phyloP scores from a whole-genome alignment of 2,329 filamentous ascomycete species.

The Penicillium aurantiogriseum region DNA sequence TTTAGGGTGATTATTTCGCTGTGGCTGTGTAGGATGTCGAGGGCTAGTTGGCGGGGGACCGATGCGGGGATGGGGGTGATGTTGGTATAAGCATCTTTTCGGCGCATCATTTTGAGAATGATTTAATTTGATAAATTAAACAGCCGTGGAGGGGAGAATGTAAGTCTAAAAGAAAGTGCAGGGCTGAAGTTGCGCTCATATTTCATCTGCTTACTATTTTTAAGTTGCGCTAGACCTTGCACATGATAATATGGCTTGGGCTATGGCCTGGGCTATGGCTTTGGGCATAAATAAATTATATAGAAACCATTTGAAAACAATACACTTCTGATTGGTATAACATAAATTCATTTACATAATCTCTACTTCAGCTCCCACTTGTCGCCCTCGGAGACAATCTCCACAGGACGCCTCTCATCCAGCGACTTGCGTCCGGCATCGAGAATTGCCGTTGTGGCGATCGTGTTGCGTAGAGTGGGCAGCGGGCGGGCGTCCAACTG shows the following conservation, averaged over 20 bases:
- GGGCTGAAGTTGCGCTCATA: neutral
- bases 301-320: neutral
- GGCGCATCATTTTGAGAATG: slow-evolving; percentile 16
- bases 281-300: neutral
- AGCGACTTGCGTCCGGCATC: slow-evolving; percentile 82
- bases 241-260: neutral
- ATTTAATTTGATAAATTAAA: neutral
- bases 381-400: slow-evolving; percentile 54
- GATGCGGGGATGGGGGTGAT: slow-evolving; percentile 72
- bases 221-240: neutral
- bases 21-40: slow-evolving; percentile 76
- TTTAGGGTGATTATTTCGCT: slow-evolving; percentile 84
- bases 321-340: neutral
- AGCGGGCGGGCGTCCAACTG: slow-evolving; percentile 77
- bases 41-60: slow-evolving; percentile 67
- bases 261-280: neutral
- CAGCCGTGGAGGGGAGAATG: too few relatives aligned
- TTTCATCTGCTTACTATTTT: slow-evolving; percentile 3
- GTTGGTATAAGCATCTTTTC: slow-evolving; percentile 52
- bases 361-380: slow-evolving; percentile 63
- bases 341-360: slow-evolving; percentile 33
- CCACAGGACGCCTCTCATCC: slow-evolving; percentile 75
- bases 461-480: slow-evolving; percentile 83
- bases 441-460: slow-evolving; percentile 87
- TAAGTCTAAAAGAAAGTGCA: neutral